phyloP scores from a whole-genome alignment of 139 green algal species.

The Yamagishiella unicocca region DNA sequence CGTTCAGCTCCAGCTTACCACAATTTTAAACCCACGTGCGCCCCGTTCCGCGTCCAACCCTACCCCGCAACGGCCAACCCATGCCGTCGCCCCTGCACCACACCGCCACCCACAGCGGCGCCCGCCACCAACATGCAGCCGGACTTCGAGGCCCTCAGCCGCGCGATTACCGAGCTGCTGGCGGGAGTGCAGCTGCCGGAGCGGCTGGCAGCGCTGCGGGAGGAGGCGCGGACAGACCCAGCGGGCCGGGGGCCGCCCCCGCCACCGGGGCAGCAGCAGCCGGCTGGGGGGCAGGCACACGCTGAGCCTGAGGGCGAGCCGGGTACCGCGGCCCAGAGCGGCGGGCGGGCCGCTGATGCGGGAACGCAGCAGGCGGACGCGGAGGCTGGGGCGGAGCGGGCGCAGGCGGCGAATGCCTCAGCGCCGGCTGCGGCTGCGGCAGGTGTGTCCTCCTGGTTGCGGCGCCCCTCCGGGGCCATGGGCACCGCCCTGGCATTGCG shows the following conservation, averaged over 20 bases:
- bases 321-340: not conserved
- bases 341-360: not conserved
- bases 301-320: not conserved
- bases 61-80: too few relatives aligned
- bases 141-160: constrained; percentile 44
- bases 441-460: too few relatives aligned
- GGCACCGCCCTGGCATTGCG: too few relatives aligned
- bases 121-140: not conserved
- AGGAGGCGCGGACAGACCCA: constrained; percentile 15
- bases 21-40: too few relatives aligned
- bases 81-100: not conserved
- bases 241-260: constrained; percentile 25
- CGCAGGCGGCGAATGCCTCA: not conserved
- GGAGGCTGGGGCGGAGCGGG: too few relatives aligned
- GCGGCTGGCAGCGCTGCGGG: constrained; percentile 18
- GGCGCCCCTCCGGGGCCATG: too few relatives aligned
- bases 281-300: not conserved
- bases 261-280: not conserved
- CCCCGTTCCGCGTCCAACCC: too few relatives aligned
- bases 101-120: constrained; percentile 5
- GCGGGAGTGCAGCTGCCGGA: constrained; percentile 28
- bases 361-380: not conserved
- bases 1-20: too few relatives aligned
- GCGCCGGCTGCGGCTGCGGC: too few relatives aligned
- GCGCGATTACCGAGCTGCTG: constrained; percentile 34